Base-by-base conservation (phyloP, 2,329 filamentous ascomycete genomes). In the Blastomyces gilchristii region DNA sequence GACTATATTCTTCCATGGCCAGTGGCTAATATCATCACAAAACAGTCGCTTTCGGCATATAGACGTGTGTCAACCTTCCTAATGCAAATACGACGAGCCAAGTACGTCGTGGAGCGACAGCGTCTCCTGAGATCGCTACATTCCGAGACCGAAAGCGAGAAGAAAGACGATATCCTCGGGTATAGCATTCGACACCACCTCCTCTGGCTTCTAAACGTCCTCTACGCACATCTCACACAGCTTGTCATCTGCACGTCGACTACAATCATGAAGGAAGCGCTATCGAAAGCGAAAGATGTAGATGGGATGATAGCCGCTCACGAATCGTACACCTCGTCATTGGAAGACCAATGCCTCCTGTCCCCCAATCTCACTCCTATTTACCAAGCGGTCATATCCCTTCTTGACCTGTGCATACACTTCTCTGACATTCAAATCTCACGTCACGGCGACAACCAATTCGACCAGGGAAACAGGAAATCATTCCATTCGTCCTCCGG, bases 281-380 rank as follows among this genome's bases (percentile, higher is more conserved):
- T 97, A 60, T 74, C 76, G 16, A 76, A 78, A 6, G 85, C 90
- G 0, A 80, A 82, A 34, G 90, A 93, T 67, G 85, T 97, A 11
- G 91, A 97, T 71, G 83, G 83, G 34, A 95, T 97, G 89, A 86
- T 91, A 34, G 75, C 76, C 1, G 81, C 86, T 0, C 91, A 96
- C 71, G 76, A 82, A 4, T 72, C 74, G 0, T 93, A 88, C 69
- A 77, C 88, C 54, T 80, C 79, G 54, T 81, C 81, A 1, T 76
- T 94, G 12, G 78, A 86, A 63, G 82, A 85, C 41, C 86, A 90
- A 66, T 85, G 88, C 11, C 83, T 94, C 31, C 81, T 95, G 0
- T 85, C 87, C 0, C 76, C 80, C 18, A 87, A 86, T 62, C 76
- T 96, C 3, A 80, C 81, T 18, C 87, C 88, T 0, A 88, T 97